Evolutionary conservation across 257 asterid species (phyloP).

Genomic region (Solanum ahanhuiri): DNA sequence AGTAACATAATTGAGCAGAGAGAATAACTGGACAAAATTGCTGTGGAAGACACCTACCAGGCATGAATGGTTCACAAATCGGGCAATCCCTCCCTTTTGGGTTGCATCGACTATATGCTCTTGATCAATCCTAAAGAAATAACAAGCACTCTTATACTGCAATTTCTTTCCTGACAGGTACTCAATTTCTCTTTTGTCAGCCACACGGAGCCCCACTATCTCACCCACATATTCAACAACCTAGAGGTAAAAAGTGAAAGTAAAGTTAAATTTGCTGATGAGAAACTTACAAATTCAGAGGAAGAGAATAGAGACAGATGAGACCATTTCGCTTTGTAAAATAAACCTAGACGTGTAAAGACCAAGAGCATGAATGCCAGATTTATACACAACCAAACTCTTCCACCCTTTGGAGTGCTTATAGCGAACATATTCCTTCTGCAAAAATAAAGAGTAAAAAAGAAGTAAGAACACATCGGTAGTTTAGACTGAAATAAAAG

Average conservation of each 20-base stretch:
- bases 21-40: neutral
- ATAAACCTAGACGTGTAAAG: conserved; percentile 61
- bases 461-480: neutral
- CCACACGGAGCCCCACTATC: conserved; percentile 53
- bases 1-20: neutral
- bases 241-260: conserved; percentile 14
- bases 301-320: conserved; percentile 2
- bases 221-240: conserved; percentile 68
- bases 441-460: conserved; percentile 10
- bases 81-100: conserved; percentile 67
- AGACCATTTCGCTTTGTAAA: conserved; percentile 45
- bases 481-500: neutral
- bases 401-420: conserved; percentile 53
- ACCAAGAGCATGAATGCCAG: conserved; percentile 62
- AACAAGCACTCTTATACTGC: conserved; percentile 61
- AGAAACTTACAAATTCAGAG: neutral
- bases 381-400: conserved; percentile 54
- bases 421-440: conserved; percentile 52
- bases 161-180: conserved; percentile 53
- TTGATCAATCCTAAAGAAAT: conserved; percentile 53
- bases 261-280: neutral
- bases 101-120: conserved; percentile 60
- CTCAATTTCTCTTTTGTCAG: conserved; percentile 55
- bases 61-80: conserved; percentile 67
- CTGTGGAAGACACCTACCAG: conserved; percentile 16